Evolutionary conservation across 2,329 filamentous ascomycete genomes (phyloP).

Genomic region (Dactylellina haptotyla): DNA sequence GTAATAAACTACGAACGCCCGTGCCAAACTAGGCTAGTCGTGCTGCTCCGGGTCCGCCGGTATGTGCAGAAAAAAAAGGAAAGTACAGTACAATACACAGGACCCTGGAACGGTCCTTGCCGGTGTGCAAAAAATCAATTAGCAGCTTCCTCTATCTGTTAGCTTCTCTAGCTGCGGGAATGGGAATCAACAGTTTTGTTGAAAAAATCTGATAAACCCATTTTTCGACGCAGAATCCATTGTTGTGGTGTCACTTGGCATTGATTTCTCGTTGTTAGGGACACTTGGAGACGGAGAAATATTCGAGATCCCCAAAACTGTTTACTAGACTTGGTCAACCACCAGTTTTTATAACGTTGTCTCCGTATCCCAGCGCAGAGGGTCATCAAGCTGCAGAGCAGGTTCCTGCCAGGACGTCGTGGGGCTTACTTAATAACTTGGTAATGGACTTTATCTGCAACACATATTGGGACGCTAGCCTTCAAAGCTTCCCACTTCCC

Average conservation of each 20-base stretch:
- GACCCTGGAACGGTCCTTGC: neutral
- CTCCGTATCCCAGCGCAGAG: constrained; percentile 8
- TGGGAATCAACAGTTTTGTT: neutral
- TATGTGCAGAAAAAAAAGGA: neutral
- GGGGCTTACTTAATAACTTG: constrained; percentile 16
- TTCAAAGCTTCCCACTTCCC: constrained; percentile 20
- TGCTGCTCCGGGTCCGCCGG: too few species aligned
- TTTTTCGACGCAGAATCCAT: neutral
- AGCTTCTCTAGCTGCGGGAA: neutral
- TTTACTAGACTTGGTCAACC: neutral
- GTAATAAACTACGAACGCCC: neutral
- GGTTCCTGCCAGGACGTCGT: neutral
- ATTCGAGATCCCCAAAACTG: neutral
- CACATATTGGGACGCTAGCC: constrained; percentile 21
- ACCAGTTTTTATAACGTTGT: neutral
- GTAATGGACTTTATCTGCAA: constrained; percentile 24
- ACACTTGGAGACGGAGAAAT: neutral
- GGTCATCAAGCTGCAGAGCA: neutral
- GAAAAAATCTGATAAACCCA: neutral
- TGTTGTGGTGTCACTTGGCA: neutral
- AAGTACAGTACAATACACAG: neutral
- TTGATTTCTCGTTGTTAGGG: neutral
- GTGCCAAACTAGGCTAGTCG: neutral
- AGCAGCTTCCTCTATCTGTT: neutral
- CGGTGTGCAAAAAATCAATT: neutral